Base-by-base conservation (phyloP, 805 yeast genomes). In the Metschnikowia baotianmanensis region DNA sequence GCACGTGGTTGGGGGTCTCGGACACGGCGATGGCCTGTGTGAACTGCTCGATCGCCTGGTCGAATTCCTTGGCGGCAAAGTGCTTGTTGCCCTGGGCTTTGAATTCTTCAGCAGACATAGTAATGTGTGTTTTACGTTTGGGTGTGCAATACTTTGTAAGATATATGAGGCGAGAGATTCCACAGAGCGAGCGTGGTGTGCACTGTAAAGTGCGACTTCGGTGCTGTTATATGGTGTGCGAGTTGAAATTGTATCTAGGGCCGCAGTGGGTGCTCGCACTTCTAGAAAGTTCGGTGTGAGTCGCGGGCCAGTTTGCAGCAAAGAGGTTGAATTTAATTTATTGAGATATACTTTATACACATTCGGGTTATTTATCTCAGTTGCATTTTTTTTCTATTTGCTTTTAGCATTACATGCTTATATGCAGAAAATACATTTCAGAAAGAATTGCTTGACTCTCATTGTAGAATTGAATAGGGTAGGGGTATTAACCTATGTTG, bases 21-120 rank as follows among this genome's bases (percentile, higher is more conserved):
- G 96, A 81, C 11, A 78, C 87, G 32, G 80, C 95, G 56, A 91
- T 93, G 24, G 97, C 99, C 62, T 86, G 76, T 15, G 91, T 68
- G 68, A 93, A 93, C 38, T 71, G 65, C 25, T 84, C 95, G 43
- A 84, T 78, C 30, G 99, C 98, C 51, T 79, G 74, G 17, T 71
- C 69, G 61, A 78, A 93, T 40, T 91, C 87, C 65, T 93, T 91
- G 38, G 89, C 86, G 18, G 88, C 80, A 61, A 93, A 93, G 31
- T 88, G 93, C 49, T 88, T 84, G 70, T 93, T 93, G 55, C 99
- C 99, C 65, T 87, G 83, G 20, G 95, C 86, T 69, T 93, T 93
- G 58, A 62, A 83, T 61, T 83, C 89, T 47, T 83, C 90, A 32
- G 88, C 82, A 22, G 82, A 76, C 77, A 74, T 76, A 9, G 8